Evolutionary conservation across 768 basidiomycete species (phyloP), one percentile per base, ranked within the genome.

Genomic region (Austroboletus eburneus): DNA sequence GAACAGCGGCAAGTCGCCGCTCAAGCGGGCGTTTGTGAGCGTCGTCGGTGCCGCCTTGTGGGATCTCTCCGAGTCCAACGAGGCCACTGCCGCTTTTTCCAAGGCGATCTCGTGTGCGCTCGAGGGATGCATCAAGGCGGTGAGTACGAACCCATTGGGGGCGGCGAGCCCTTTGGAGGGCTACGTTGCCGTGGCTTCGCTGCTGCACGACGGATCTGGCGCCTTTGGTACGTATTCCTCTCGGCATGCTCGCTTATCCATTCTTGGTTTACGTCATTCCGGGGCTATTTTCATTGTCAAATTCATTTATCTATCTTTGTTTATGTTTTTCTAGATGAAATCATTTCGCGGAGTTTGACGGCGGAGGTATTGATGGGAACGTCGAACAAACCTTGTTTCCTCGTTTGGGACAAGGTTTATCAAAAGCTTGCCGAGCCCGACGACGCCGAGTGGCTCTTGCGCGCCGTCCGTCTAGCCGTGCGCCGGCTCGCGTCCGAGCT

Each of bases 371-470:
- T 87, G n/a, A 59, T 64, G 16, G 64, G 64, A 5, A 65, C 80
- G 0, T 68, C 71, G 13, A 68, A 77, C 20, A 96, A 91, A 60
- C 87, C 91, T 0, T 85, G 87, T 2, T 96, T 96, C 69, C 65
- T 97, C 33, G 56, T 94, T 13, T 91, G 81, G 80, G 92, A 95
- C 43, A 92, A 88, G 62, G 81, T 90, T 0, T 92, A 91, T 57
- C 79, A 83, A 48, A 91, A 89, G 61, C 53, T 85, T 14, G 68
- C 71, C 7, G 75, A 79, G 6, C 55, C 72, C 0, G 74, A 75
- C 3, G 91, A 91, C 14, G 82, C 90, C 45, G 57, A 54, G 12
- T 96, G 93, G 94, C 66, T 96, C 2, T 67, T 91, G 13, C 76
- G 83, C 25, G 85, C 87, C 0, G 61, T 74, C 9, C 73, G 84